A percentile compares a stretch with the other conserved stretches of the same genome.
phyloP scores from a whole-genome alignment of 2,329 filamentous ascomycete genomes.

The Penicillium sp. region DNA sequence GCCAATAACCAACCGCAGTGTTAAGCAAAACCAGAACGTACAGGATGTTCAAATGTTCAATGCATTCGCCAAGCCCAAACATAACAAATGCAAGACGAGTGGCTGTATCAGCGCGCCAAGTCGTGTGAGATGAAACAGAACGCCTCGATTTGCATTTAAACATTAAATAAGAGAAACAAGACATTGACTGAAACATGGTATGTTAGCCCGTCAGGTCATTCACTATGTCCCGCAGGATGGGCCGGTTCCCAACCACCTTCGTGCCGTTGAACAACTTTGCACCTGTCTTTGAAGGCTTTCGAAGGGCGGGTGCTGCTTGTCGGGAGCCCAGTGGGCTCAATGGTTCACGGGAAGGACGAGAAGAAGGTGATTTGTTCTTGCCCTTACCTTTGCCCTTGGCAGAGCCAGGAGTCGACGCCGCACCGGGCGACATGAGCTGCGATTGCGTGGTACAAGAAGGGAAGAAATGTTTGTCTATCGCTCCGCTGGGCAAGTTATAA shows the following conservation, averaged over 20 bases:
- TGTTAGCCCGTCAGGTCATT: slow-evolving; percentile 56
- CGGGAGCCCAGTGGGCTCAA: slow-evolving; percentile 33
- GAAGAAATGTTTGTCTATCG: slow-evolving; percentile 66
- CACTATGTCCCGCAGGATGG: slow-evolving; percentile 71
- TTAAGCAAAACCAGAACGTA: not conserved
- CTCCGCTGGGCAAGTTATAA: slow-evolving; percentile 65
- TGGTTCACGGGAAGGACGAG: slow-evolving; percentile 20
- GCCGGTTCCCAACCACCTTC: slow-evolving; percentile 62
- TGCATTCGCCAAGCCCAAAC: not conserved
- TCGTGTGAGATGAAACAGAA: not conserved
- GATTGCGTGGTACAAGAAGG: slow-evolving; percentile 43
- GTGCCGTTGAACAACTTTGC: slow-evolving; percentile 50
- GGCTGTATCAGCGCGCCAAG: not conserved
- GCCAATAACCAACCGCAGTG: not conserved
- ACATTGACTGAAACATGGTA: not conserved
- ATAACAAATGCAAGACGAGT: not conserved
- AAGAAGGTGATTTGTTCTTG: slow-evolving; percentile 17
- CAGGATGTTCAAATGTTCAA: not conserved
- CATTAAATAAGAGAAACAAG: not conserved
- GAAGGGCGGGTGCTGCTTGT: slow-evolving; percentile 36
- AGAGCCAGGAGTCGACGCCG: not conserved
- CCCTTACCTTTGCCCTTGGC: not conserved
- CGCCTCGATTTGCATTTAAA: not conserved
- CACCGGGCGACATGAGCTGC: slow-evolving; percentile 21
- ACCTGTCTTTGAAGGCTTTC: slow-evolving; percentile 58